Evolutionary conservation across 2,329 filamentous ascomycete species (phyloP).

Genomic region (Ophiostoma sp.): DNA sequence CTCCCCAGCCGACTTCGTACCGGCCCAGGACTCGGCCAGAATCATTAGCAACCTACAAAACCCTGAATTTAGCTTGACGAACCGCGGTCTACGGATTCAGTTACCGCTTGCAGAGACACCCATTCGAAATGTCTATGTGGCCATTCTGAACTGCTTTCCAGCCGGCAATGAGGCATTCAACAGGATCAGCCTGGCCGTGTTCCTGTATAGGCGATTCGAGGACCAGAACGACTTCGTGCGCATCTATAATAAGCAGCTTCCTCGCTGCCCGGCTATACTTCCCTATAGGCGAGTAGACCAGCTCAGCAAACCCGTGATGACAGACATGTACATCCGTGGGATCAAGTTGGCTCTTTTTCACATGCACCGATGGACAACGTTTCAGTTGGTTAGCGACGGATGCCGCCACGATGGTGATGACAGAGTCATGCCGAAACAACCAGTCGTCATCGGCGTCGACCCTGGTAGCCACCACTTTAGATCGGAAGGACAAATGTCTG

Average conservation of each 20-base stretch:
- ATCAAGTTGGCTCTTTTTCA: neutral
- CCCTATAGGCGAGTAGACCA: neutral
- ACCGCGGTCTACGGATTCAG: neutral
- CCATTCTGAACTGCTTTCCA: neutral
- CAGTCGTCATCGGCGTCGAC: neutral
- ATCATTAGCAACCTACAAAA: neutral
- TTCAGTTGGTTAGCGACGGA: neutral
- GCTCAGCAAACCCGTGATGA: neutral
- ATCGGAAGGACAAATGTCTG: neutral
- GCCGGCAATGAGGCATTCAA: neutral
- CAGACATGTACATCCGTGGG: neutral
- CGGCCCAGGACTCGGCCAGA: neutral
- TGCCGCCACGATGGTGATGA: neutral
- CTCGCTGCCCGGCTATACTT: neutral
- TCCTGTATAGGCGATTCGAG: neutral
- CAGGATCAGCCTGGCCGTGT: neutral
- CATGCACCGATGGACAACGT: neutral
- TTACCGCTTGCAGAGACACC: neutral
- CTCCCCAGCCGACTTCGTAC: neutral
- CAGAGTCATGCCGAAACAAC: neutral
- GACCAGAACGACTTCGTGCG: conserved; percentile 11
- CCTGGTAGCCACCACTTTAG: neutral
- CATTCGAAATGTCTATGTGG: neutral
- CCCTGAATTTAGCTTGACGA: neutral
- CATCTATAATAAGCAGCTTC: neutral